These are phyloP conservation scores for Pluteus cervinus DNA, from an alignment of 768 basidiomycete species.

Conservation along the genomic window DNA sequence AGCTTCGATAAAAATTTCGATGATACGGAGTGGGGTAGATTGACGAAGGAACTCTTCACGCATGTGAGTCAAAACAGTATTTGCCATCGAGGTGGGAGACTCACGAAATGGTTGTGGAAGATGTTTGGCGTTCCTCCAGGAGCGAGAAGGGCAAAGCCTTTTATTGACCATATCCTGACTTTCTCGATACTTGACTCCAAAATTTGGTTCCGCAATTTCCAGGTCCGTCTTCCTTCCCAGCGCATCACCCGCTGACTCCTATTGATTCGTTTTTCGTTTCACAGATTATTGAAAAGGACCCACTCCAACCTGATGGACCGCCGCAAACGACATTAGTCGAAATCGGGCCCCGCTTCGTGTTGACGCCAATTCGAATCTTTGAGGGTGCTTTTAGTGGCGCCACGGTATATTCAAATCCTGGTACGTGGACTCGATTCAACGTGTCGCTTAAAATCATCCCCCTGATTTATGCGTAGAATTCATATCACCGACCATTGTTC, in stretches of 20 bases:
- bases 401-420: slow-evolving; percentile 93
- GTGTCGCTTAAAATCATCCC: slow-evolving; percentile 1
- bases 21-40: slow-evolving; percentile 75
- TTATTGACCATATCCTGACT: slow-evolving; percentile 95
- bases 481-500: slow-evolving; percentile 78
- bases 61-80: slow-evolving; percentile 62
- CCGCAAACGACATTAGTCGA: slow-evolving; percentile 87
- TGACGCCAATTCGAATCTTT: slow-evolving; percentile 96
- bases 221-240: slow-evolving; percentile 52
- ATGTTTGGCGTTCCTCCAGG: slow-evolving; percentile 92
- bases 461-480: slow-evolving; percentile 57
- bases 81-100: too few relatives aligned
- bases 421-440: slow-evolving; percentile 35
- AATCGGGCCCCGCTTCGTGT: slow-evolving; percentile 95
- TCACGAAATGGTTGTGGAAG: slow-evolving; percentile 32
- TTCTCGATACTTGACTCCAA: slow-evolving; percentile 95
- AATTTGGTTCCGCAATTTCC: slow-evolving; percentile 99
- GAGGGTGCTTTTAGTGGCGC: slow-evolving; percentile 96
- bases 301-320: slow-evolving; percentile 78
- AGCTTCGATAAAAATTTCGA: slow-evolving; percentile 93
- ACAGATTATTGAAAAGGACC: slow-evolving; percentile 93
- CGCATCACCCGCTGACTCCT: slow-evolving; percentile 7
- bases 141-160: slow-evolving; percentile 91
- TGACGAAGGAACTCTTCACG: slow-evolving; percentile 91
- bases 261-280: slow-evolving; percentile 7